phyloP scores from a whole-genome alignment of 2,329 filamentous ascomycete species.

The Neofusicoccum kwambonambiense region DNA sequence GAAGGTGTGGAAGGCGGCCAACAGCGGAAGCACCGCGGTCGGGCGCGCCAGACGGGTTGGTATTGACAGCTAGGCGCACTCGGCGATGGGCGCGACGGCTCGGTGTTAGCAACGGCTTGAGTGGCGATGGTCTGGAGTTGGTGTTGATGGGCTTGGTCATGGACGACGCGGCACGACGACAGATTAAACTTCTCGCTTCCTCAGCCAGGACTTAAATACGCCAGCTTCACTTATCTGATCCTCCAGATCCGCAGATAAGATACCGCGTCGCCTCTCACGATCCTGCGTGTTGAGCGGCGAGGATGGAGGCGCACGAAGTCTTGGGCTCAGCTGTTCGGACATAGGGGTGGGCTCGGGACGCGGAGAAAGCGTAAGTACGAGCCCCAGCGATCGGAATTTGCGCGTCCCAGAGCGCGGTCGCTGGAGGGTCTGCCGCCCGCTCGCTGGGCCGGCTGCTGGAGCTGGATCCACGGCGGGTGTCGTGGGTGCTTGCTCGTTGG shows the following conservation, averaged over 20 bases:
- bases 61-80: not conserved
- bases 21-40: not conserved
- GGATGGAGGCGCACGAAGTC: not conserved
- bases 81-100: not conserved
- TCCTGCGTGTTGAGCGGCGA: not conserved
- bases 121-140: not conserved
- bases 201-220: not conserved
- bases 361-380: slow-evolving; percentile 9
- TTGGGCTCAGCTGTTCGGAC: not conserved
- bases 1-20: not conserved
- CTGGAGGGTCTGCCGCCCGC: not conserved
- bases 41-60: not conserved
- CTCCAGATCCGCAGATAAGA: slow-evolving; percentile 12
- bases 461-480: too few relatives aligned
- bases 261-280: not conserved
- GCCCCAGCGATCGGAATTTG: not conserved
- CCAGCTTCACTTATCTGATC: slow-evolving; percentile 4
- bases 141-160: not conserved
- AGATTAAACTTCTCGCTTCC: slow-evolving; percentile 5
- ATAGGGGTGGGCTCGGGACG: not conserved
- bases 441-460: not conserved
- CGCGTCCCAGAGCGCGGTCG: too few relatives aligned
- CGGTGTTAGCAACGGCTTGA: not conserved
- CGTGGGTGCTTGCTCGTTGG: not conserved
- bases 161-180: not conserved